These are phyloP conservation scores for Leucosporidium yakuticum DNA, from an alignment of 768 basidiomycete species.

Conservation along the genomic window DNA sequence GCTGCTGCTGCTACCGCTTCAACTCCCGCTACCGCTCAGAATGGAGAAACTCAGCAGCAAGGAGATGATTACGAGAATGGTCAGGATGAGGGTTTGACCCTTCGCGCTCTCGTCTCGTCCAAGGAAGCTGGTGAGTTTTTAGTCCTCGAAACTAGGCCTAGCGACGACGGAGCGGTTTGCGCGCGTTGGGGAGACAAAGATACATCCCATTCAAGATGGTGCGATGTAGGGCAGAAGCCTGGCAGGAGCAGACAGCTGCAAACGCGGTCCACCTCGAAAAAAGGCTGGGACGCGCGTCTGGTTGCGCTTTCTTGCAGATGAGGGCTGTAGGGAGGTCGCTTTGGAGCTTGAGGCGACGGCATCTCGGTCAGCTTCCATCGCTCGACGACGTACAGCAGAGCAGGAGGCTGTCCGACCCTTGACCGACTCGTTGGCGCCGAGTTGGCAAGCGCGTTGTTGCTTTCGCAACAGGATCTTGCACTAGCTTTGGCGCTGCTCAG, in stretches of 20 bases:
- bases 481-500: too few species aligned
- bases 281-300: not conserved
- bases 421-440: too few species aligned
- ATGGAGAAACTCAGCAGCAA: slow-evolving; percentile 19
- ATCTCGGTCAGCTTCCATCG: too few species aligned
- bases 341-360: too few species aligned
- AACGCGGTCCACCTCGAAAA: too few species aligned
- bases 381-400: too few species aligned
- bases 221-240: not conserved
- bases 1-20: not conserved
- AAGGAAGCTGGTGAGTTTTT: slow-evolving; percentile 48
- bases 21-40: slow-evolving; percentile 32
- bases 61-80: slow-evolving; percentile 44
- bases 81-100: slow-evolving; percentile 62
- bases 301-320: not conserved
- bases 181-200: not conserved
- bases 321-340: too few species aligned
- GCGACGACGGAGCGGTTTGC: not conserved
- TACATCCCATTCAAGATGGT: not conserved
- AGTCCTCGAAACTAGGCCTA: not conserved
- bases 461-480: too few species aligned
- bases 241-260: not conserved
- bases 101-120: slow-evolving; percentile 90
- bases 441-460: not conserved
- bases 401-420: too few species aligned